Percentiles rank a stretch among this genome's conserved stretches.
Evolutionary conservation across 2,329 filamentous ascomycete species (phyloP).

Genomic region (Xenoacremonium recifei): DNA sequence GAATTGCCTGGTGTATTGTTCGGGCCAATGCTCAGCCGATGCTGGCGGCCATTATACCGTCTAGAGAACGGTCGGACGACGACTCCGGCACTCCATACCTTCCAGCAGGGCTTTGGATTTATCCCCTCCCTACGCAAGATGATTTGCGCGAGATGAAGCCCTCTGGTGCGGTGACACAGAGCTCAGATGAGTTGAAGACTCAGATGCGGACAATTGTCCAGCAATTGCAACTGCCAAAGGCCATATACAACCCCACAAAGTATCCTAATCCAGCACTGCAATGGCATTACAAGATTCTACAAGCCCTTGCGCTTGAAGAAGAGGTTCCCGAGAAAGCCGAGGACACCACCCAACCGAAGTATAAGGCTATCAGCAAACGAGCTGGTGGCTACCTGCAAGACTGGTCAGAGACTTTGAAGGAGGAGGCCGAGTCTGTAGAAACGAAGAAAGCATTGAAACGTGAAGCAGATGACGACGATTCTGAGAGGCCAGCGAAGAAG

Average conservation of each 20-base stretch:
- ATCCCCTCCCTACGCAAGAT: constrained; percentile 84
- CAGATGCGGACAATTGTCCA: constrained; percentile 80
- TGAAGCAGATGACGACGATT: constrained; percentile 46
- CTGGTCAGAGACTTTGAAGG: constrained; percentile 69
- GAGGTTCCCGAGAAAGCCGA: constrained; percentile 72
- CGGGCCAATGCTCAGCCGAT: constrained; percentile 77
- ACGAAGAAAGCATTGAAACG: constrained; percentile 48
- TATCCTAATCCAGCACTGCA: constrained; percentile 93
- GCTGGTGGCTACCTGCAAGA: constrained; percentile 75
- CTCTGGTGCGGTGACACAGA: constrained; percentile 46
- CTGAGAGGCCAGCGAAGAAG: constrained; percentile 47
- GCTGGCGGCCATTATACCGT: constrained; percentile 79
- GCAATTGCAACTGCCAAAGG: constrained; percentile 85
- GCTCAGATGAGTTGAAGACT: constrained; percentile 72
- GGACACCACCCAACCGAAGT: constrained; percentile 82
- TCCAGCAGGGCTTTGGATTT: constrained; percentile 84
- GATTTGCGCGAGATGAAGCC: constrained; percentile 78
- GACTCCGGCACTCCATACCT: constrained; percentile 65
- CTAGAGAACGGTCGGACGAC: constrained; percentile 63
- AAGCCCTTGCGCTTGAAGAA: constrained; percentile 88
- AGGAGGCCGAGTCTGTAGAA: constrained; percentile 42
- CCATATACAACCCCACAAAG: constrained; percentile 76
- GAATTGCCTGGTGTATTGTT: constrained; percentile 84
- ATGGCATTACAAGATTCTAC: constrained; percentile 95
- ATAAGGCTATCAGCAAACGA: constrained; percentile 85